Conservation (phyloP, 345 rosid genomes). For the Odontarrhena argentea region DNA sequence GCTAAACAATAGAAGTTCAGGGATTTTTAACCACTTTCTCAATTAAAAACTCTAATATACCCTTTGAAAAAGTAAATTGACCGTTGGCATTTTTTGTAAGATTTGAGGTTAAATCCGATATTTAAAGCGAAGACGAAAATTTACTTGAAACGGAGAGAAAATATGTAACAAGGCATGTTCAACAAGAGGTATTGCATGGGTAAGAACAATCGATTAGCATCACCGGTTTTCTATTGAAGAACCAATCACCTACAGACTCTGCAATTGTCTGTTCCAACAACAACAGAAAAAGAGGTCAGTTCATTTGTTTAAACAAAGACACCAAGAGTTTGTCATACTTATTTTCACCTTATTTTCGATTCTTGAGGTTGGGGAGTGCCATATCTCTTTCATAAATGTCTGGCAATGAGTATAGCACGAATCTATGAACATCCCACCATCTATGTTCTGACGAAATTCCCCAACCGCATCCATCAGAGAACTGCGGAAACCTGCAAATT, state of each 20-base stretch:
- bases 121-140: too few relatives aligned
- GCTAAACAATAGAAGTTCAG: too few relatives aligned
- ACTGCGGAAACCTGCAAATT: conserved; percentile 57
- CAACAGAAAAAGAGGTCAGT: conserved; percentile 2
- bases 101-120: too few relatives aligned
- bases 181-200: conserved; percentile 89
- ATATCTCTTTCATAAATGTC: conserved; percentile 58
- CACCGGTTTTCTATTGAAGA: conserved; percentile 54
- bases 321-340: neutral
- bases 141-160: too few relatives aligned
- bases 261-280: conserved; percentile 69
- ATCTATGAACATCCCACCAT: conserved; percentile 71
- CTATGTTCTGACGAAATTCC: conserved; percentile 49
- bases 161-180: too few relatives aligned
- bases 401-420: conserved; percentile 89
- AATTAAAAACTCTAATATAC: too few relatives aligned
- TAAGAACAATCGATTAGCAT: conserved; percentile 83
- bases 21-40: too few relatives aligned
- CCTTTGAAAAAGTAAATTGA: too few relatives aligned
- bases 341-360: conserved; percentile 59
- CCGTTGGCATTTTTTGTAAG: too few relatives aligned
- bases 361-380: conserved; percentile 74
- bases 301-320: conserved; percentile 20
- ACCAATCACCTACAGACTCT: conserved; percentile 89
- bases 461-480: conserved; percentile 62